phyloP scores from a whole-genome alignment of 495 filamentous ascomycete genomes.

The Penicillium fimorum region DNA sequence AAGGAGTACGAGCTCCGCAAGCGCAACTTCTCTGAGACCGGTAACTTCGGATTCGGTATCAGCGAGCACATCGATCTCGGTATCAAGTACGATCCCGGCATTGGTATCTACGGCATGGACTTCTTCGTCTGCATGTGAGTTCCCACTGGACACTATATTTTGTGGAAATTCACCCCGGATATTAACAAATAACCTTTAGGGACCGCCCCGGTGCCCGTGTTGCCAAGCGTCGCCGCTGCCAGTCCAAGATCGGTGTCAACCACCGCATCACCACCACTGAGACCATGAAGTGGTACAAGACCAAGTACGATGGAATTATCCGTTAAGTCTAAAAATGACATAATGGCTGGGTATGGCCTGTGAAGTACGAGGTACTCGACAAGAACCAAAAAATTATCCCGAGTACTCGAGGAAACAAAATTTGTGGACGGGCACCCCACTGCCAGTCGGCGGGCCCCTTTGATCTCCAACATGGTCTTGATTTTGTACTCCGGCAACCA shows the following conservation, averaged over 20 bases:
- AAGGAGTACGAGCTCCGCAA: constrained; percentile 99
- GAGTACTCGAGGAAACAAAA: constrained; percentile 30
- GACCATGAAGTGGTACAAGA: constrained; percentile 99
- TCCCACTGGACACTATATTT: background rate
- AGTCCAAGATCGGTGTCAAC: constrained; percentile 77
- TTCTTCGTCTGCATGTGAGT: constrained; percentile 99
- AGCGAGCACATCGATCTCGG: constrained; percentile 99
- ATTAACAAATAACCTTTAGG: constrained; percentile 45
- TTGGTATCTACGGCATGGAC: constrained; percentile 99
- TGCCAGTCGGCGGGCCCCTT: constrained; percentile 22
- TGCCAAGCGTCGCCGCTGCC: constrained; percentile 86
- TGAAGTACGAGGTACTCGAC: constrained; percentile 44
- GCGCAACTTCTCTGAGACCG: constrained; percentile 99
- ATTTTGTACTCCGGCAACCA: constrained; percentile 44
- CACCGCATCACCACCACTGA: constrained; percentile 92
- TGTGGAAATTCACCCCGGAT: background rate
- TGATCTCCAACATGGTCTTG: constrained; percentile 32
- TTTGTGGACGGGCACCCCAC: constrained; percentile 22
- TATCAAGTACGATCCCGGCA: constrained; percentile 99
- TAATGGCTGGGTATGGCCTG: constrained; percentile 28
- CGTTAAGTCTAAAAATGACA: constrained; percentile 57
- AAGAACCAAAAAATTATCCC: constrained; percentile 34
- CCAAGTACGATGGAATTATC: constrained; percentile 97
- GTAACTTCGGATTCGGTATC: constrained; percentile 99
- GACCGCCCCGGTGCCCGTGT: constrained; percentile 97